Evolutionary conservation across 2,329 filamentous ascomycete genomes (phyloP).

Genomic region (Cladophialophora carrionii): DNA sequence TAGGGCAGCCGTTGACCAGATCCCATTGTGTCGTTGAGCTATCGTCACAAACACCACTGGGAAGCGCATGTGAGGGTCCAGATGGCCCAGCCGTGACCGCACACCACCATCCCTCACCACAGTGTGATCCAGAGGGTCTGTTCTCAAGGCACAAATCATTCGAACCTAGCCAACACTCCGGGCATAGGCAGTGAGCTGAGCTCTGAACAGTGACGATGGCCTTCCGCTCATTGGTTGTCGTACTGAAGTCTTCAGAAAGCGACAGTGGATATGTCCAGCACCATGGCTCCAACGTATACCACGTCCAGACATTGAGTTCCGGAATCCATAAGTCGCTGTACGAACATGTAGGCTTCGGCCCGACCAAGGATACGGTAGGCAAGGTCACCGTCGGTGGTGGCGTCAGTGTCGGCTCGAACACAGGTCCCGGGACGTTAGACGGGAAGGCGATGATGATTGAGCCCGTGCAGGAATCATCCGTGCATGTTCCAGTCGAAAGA

Average conservation of each 20-base stretch:
- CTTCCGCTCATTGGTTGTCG: neutral
- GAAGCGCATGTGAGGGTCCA: conserved; percentile 1
- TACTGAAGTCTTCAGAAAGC: neutral
- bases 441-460: neutral
- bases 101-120: conserved; percentile 20
- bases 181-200: conserved; percentile 8
- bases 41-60: conserved; percentile 6
- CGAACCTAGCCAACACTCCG: conserved; percentile 18
- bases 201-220: conserved; percentile 2
- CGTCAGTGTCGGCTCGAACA: neutral
- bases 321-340: conserved; percentile 1
- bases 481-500: conserved; percentile 5
- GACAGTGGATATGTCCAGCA: conserved; percentile 5
- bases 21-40: neutral
- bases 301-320: neutral
- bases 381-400: neutral
- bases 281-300: conserved; percentile 7
- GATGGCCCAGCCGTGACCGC: conserved; percentile 7
- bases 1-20: neutral
- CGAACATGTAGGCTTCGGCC: neutral
- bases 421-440: neutral
- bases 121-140: conserved; percentile 12
- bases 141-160: neutral
- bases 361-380: neutral
- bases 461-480: conserved; percentile 1